Conservation (phyloP, 192 early-diverging fungal species). For the Backusella circina region DNA sequence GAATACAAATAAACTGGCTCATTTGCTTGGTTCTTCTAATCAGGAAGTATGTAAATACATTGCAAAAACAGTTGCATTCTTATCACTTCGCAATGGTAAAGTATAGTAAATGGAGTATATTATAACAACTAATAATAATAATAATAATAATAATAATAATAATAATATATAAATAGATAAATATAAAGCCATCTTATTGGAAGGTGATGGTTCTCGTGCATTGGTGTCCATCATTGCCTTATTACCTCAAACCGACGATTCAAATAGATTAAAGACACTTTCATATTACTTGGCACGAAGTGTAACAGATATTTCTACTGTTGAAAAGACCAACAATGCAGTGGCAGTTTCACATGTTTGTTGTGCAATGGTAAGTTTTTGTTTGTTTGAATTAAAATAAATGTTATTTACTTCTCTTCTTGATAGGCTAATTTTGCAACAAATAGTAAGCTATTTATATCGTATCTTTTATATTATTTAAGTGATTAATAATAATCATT, state of each 20-base stretch:
- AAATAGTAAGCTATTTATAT: constrained; percentile 34
- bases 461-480: neutral
- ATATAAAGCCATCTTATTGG: constrained; percentile 34
- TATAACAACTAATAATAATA: neutral
- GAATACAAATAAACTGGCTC: constrained; percentile 33
- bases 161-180: no score
- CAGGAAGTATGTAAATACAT: constrained; percentile 48
- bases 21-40: constrained; percentile 40
- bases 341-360: constrained; percentile 48
- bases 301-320: neutral
- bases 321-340: neutral
- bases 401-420: neutral
- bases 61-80: constrained; percentile 53
- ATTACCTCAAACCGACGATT: neutral
- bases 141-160: no score
- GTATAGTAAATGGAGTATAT: neutral
- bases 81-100: constrained; percentile 53
- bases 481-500: neutral
- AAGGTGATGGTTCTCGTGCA: constrained; percentile 25
- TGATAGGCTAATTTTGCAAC: constrained; percentile 54
- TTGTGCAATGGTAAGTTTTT: constrained; percentile 41
- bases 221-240: constrained; percentile 16
- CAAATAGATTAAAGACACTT: neutral
- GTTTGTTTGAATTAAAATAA: neutral
- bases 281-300: neutral